Base-by-base conservation (phyloP, 139 green algal species). In the Choricystis sp. region DNA sequence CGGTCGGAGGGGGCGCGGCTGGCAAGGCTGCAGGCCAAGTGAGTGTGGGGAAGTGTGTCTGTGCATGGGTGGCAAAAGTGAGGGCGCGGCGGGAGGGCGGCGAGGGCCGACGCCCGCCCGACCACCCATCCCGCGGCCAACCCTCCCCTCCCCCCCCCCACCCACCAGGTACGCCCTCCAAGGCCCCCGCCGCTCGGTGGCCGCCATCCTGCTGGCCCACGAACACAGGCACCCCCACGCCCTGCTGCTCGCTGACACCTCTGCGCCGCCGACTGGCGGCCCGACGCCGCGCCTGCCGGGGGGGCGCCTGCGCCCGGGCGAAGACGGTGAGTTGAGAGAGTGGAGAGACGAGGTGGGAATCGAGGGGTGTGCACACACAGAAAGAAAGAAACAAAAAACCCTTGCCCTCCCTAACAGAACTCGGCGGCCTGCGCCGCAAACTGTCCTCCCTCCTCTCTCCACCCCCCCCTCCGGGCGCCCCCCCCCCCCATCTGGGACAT, bases 201-300 rank as follows among this genome's bases (percentile, higher is more conserved):
- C 96, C 48, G 90, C 74, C 2, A 71, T 97, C 3, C 48, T 97
- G 28, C 57, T 97, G 23, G 90, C 94, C 55, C 82, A 91, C 48
- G 69, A 95, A 59, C 91, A 97, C 81, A 88, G 86, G 62, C 86
- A 95, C 69, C 88, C 90, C 4, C 91, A 97, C 66, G 75, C 96
- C 1, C 69, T 97, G 40, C 78, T 97, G 5, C 68, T 97, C 24
- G n/a, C n/a, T n/a, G n/a, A n/a, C n/a, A n/a, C n/a, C n/a, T n/a
- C n/a, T n/a, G n/a, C n/a, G n/a, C n/a, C n/a, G n/a, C 91, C 97
- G 64, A 72, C 90, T 49, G 77, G 56, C 26, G 70, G 60, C 21
- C 40, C 68, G 2, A 92, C 86, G 66, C 97, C 94, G 67, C 91
- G 85, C 59, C 78, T 97, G 21, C 91, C 91, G 0, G 91, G 91